A percentile compares a stretch with the other conserved stretches of the same genome.
Conservation (phyloP, 1,139 yeast species). For the Hanseniaspora sp. region DNA sequence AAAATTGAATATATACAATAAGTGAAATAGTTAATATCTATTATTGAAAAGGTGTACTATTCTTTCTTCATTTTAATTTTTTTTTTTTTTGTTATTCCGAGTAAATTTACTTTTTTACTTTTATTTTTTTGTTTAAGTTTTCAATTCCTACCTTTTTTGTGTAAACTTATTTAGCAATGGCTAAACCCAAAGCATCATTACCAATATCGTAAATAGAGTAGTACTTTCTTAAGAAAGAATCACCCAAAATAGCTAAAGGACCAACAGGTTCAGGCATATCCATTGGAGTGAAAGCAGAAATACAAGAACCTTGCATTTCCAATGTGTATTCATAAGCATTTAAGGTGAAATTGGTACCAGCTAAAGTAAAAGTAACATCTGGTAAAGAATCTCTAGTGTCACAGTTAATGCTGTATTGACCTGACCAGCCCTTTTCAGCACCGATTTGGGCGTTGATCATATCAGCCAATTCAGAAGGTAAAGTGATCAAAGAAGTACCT, state of each 20-base stretch:
- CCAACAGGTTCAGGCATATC: constrained; percentile 96
- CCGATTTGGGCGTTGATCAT: constrained; percentile 90
- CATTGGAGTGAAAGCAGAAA: constrained; percentile 92
- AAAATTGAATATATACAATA: no score
- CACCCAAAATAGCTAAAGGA: constrained; percentile 91
- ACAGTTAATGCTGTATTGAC: constrained; percentile 91
- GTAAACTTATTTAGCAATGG: constrained; percentile 44
- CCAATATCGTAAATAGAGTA: constrained; percentile 88
- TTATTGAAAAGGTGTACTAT: no score
- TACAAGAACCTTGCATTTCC: constrained; percentile 88
- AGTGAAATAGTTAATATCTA: no score
- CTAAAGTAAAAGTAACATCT: constrained; percentile 77
- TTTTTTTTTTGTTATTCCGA: not conserved
- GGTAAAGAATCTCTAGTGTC: constrained; percentile 71
- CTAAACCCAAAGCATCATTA: constrained; percentile 87
- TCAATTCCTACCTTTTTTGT: not conserved
- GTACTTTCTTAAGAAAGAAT: constrained; percentile 88
- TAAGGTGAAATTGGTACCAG: constrained; percentile 83
- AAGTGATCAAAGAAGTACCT: constrained; percentile 89
- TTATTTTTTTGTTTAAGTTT: not conserved
- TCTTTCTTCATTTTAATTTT: no score
- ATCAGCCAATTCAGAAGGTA: constrained; percentile 92
- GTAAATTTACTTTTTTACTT: not conserved
- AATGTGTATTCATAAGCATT: constrained; percentile 81
- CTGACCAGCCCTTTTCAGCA: constrained; percentile 93